Evolutionary conservation across 2,329 filamentous ascomycete species (phyloP).

Genomic region (Boeremia exigua): DNA sequence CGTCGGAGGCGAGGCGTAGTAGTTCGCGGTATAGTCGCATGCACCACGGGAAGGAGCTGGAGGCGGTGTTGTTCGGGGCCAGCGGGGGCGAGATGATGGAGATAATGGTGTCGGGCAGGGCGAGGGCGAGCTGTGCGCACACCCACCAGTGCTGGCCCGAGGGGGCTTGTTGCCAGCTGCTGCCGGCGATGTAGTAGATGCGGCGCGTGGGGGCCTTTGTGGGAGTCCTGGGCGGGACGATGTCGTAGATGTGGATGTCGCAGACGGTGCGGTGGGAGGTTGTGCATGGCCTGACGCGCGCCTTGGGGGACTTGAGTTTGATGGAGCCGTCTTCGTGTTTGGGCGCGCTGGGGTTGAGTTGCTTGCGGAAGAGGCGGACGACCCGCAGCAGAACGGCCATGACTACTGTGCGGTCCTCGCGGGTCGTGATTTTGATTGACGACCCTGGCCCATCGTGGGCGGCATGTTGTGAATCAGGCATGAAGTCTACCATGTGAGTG

Average conservation of each 20-base stretch:
- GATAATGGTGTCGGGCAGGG: conserved; percentile 51
- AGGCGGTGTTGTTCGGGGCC: conserved; percentile 60
- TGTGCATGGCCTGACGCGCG: conserved; percentile 41
- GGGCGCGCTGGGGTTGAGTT: conserved; percentile 38
- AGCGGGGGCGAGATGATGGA: conserved; percentile 61
- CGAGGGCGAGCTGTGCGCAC: conserved; percentile 53
- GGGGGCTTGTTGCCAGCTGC: conserved; percentile 62
- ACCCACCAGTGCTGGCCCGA: conserved; percentile 61
- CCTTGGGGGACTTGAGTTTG: conserved; percentile 45
- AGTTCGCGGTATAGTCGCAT: conserved; percentile 53
- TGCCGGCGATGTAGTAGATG: conserved; percentile 63
- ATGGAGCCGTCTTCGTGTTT: conserved; percentile 51
- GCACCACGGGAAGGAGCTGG: conserved; percentile 56
- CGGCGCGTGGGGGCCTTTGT: conserved; percentile 33
- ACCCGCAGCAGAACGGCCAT: conserved; percentile 49
- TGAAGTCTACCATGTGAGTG: not conserved
- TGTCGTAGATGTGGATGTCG: conserved; percentile 56
- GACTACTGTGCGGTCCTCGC: conserved; percentile 48
- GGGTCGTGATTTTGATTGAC: conserved; percentile 44
- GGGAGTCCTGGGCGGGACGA: conserved; percentile 32
- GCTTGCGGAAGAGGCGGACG: conserved; percentile 46
- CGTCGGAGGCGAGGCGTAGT: conserved; percentile 46
- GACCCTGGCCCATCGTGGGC: conserved; percentile 11
- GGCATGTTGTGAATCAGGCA: conserved; percentile 8
- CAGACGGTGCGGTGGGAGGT: conserved; percentile 51